Evolutionary conservation across 1,284 basidiomycete genomes (phyloP), one percentile per base, ranked within the genome.

Genomic region (Mycosarcoma maydis): DNA sequence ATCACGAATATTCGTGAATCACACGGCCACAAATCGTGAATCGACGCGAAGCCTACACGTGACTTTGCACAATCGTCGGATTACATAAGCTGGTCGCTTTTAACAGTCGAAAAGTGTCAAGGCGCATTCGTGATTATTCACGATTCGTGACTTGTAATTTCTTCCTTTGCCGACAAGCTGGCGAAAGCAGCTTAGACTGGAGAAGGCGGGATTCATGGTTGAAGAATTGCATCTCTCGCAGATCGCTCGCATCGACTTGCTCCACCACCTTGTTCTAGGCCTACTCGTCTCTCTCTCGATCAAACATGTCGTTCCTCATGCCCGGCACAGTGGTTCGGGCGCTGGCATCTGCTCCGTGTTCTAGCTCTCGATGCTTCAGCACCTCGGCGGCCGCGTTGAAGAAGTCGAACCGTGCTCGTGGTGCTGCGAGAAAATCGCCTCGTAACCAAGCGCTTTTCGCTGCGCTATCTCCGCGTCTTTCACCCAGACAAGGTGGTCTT

Each of bases 351-450:
- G 49, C 55, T 24, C 60, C 56, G 11, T 40, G 52, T 13, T 59
- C 52, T n/a, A 32, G 47, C 30, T 48, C 47, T 22, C 66, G 66
- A 45, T 42, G 45, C 16, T 69, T 75, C 42, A 59, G 58, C 55
- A 67, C 66, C 9, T 54, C 65, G 29, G 26, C 57, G 10, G 38
- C 47, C 36, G 38, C 51, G 4, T 37, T 42, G 40, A 73, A 72
- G 39, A 77, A 77, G 62, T 70, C 65, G 3, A 56, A 58, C 43
- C 68, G 72, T 16, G 71, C 59, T 39, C 69, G 69, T n/a, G 72
- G 75, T 23, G 54, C 54, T 7, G 54, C 72, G 4, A 50, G 70
- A 32, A 75, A 75, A 43, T 67, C 62, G 24, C 58, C 69, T 9
- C 62, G 69, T 19, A 72, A 72, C 29, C 54, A 50, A 19, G 58